Evolutionary conservation across 495 filamentous ascomycete genomes (phyloP).

Genomic region (Neurospora sp.): DNA sequence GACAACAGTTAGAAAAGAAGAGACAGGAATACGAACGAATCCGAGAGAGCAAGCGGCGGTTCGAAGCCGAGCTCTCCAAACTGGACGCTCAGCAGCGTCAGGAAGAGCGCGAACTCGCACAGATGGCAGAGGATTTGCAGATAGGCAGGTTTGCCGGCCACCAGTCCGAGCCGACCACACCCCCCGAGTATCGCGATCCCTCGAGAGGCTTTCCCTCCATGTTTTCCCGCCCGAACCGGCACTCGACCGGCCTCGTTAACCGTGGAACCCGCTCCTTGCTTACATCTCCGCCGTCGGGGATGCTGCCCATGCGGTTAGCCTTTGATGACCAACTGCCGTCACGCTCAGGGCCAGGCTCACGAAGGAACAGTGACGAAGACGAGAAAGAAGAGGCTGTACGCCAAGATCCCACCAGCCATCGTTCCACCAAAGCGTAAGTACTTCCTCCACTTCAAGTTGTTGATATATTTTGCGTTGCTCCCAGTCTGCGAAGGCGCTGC

Average conservation of each 20-base stretch:
- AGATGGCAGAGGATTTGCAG: constrained; percentile 64
- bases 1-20: constrained; percentile 77
- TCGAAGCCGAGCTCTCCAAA: constrained; percentile 80
- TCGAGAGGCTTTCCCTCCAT: constrained; percentile 56
- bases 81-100: constrained; percentile 71
- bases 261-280: constrained; percentile 63
- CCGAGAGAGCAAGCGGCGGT: constrained; percentile 71
- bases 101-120: constrained; percentile 72
- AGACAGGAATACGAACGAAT: constrained; percentile 77
- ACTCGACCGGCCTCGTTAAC: constrained; percentile 68
- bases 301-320: constrained; percentile 36
- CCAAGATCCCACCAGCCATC: constrained; percentile 56
- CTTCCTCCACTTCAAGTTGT: neutral
- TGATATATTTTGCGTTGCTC: neutral
- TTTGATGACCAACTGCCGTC: constrained; percentile 55
- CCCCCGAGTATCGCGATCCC: constrained; percentile 80
- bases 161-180: constrained; percentile 89
- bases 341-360: constrained; percentile 76
- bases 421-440: constrained; percentile 58
- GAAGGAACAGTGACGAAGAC: constrained; percentile 74
- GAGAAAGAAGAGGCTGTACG: constrained; percentile 56
- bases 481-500: neutral
- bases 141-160: constrained; percentile 47
- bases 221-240: constrained; percentile 68
- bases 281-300: constrained; percentile 48